Base-by-base conservation (phyloP, 2,329 filamentous ascomycete genomes). In the Aureobasidium pullulans region DNA sequence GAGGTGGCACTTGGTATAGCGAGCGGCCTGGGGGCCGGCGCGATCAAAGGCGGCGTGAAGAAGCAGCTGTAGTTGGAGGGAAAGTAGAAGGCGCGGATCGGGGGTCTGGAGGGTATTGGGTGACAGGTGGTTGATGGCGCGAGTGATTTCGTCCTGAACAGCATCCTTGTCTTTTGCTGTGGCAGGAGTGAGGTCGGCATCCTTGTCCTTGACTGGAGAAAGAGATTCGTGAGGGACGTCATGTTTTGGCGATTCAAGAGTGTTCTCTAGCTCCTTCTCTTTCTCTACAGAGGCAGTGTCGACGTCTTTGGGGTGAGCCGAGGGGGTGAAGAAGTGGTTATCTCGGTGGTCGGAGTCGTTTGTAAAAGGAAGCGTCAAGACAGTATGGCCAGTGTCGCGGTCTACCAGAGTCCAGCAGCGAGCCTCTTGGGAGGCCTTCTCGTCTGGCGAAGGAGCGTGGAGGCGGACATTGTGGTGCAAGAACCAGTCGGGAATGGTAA, bases 1-100 rank as follows among this genome's bases (percentile, higher is more conserved):
- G 16, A 85, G 71, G 63, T 86, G 81, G 3, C 82, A 79, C 63
- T 82, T 83, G 32, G 72, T 36, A n/a, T 48, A 44, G n/a, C 57
- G 61, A 6, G 44, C 37, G 9, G 46, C 40, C 2, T 37, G 19
- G 8, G 57, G 60, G n/a, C 56, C 60, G 13, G 52, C 54, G 3
- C 32, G 59, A 15, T 59, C 28, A 32, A 63, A 63, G 11, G 52
- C 57, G 13, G 62, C 57, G 10, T 61, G 29, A 0, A 63, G 50
- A 15, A 63, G 48, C 4, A 61, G 57, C 37, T 62, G 62, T 70
- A 28, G 75, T 73, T 2, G 78, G 73, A 48, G 79, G 78, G n/a
- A 72, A 65, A 69, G 75, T 31, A 66, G 64, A 15, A 68, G 67
- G 39, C 76, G 74, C 61, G 4, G 70, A 66, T 44, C 66, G 64